Conservation (phyloP, 2,329 filamentous ascomycete species). For the Penicillium janthinellum region DNA sequence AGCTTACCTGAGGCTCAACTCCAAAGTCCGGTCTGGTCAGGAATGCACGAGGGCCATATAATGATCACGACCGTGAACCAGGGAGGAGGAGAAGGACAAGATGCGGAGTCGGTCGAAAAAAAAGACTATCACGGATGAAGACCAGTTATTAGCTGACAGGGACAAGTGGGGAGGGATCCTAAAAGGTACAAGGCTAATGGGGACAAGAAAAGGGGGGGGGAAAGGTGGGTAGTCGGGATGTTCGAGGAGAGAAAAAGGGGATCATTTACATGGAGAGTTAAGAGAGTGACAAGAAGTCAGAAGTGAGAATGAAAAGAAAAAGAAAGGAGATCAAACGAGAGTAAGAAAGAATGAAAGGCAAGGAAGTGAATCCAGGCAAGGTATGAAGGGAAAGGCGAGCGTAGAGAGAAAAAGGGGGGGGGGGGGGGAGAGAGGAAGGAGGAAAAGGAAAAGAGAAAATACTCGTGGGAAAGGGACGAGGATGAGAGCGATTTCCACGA, state of each 20-base stretch:
- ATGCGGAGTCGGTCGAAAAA: constrained; percentile 19
- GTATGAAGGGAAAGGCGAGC: constrained; percentile 25
- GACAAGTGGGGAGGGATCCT: constrained; percentile 19
- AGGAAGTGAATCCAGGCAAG: constrained; percentile 27
- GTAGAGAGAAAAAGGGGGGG: constrained; percentile 32
- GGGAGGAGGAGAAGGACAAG: constrained; percentile 8
- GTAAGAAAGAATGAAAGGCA: constrained; percentile 38
- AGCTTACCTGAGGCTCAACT: constrained; percentile 10
- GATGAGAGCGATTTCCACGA: constrained; percentile 11
- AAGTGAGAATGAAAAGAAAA: constrained; percentile 1
- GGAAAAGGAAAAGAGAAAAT: constrained; percentile 1
- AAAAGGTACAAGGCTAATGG: constrained; percentile 19
- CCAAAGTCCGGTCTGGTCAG: constrained; percentile 19
- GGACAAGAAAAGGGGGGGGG: constrained; percentile 21
- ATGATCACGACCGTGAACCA: constrained; percentile 2
- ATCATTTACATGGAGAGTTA: constrained; percentile 11
- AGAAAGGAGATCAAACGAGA: constrained; percentile 47
- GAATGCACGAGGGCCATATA: constrained; percentile 18
- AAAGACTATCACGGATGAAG: constrained; percentile 20
- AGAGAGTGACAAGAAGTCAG: constrained; percentile 20
- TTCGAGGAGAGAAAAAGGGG: constrained; percentile 22
- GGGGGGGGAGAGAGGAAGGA: constrained; percentile 27
- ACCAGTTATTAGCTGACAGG: constrained; percentile 26
- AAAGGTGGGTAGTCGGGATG: constrained; percentile 17
- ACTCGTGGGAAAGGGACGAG: background rate